Evolutionary conservation across 441 rosid species (phyloP).

Genomic region (Biscutella laevigata): DNA sequence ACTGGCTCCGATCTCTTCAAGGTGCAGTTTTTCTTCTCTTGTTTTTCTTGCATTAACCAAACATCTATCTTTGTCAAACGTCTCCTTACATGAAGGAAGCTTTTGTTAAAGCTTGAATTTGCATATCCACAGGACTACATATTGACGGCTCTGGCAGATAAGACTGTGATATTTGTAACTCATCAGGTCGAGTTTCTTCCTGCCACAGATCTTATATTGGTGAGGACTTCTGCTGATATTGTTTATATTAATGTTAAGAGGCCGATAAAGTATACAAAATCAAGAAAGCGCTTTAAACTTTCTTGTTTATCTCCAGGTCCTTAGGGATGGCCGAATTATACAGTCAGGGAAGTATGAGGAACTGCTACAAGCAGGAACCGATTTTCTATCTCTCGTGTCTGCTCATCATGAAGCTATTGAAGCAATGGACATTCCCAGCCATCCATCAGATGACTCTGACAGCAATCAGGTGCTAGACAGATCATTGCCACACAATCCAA

Average conservation of each 20-base stretch:
- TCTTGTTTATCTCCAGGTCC: slow-evolving; percentile 44
- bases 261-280: not conserved
- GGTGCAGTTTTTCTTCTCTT: slow-evolving; percentile 33
- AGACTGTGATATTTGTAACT: slow-evolving; percentile 59
- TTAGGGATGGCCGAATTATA: slow-evolving; percentile 68
- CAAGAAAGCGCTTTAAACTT: not conserved
- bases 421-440: slow-evolving; percentile 70
- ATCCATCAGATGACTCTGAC: slow-evolving; percentile 72
- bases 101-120: not conserved
- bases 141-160: slow-evolving; percentile 39
- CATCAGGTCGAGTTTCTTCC: slow-evolving; percentile 68
- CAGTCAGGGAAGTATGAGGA: slow-evolving; percentile 86
- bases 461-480: slow-evolving; percentile 38
- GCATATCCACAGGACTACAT: slow-evolving; percentile 50
- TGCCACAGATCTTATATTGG: slow-evolving; percentile 65
- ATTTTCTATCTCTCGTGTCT: slow-evolving; percentile 61
- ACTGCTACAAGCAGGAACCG: slow-evolving; percentile 80
- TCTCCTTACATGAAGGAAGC: not conserved
- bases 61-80: not conserved
- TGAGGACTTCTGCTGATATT: slow-evolving; percentile 18
- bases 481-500: slow-evolving; percentile 29
- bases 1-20: slow-evolving; percentile 58
- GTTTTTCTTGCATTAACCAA: not conserved
- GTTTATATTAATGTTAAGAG: not conserved
- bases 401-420: slow-evolving; percentile 90